phyloP scores from a whole-genome alignment of 257 asterid species.

The Ilex asprella region DNA sequence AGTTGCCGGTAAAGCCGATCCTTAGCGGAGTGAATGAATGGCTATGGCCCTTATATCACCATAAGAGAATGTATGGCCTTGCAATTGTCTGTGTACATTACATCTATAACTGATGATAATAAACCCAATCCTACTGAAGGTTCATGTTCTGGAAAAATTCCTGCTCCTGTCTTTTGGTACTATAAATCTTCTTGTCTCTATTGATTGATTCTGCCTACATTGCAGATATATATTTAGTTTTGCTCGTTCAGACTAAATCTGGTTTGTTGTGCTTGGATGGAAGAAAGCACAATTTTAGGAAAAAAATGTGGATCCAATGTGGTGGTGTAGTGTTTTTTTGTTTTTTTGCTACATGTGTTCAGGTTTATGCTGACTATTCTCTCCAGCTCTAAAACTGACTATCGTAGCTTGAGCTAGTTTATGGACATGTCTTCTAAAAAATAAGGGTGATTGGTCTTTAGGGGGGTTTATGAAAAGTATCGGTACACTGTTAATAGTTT shows the following conservation, averaged over 20 bases:
- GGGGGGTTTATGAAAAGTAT: too few relatives aligned
- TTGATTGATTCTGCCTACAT: constrained; percentile 13
- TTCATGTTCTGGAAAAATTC: constrained; percentile 6
- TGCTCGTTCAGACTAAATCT: neutral
- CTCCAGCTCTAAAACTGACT: too few relatives aligned
- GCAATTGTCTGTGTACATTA: constrained; percentile 38
- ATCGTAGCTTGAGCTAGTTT: too few relatives aligned
- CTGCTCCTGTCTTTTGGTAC: constrained; percentile 5
- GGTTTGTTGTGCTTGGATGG: neutral
- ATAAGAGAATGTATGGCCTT: constrained; percentile 7
- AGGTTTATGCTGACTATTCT: too few relatives aligned
- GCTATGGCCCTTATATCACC: too few relatives aligned
- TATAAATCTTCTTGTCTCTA: constrained; percentile 15
- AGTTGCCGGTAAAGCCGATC: constrained; percentile 71
- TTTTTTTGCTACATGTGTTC: too few relatives aligned
- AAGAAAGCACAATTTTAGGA: too few relatives aligned
- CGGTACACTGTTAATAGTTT: too few relatives aligned
- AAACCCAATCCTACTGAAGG: constrained; percentile 14
- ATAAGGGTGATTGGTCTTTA: too few relatives aligned
- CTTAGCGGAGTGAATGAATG: constrained; percentile 24
- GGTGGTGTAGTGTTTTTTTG: too few relatives aligned
- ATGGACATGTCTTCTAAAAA: too few relatives aligned
- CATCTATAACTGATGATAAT: constrained; percentile 18
- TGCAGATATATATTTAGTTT: neutral
- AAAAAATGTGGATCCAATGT: too few relatives aligned